Percentiles rank a stretch among this genome's conserved stretches.
Evolutionary conservation across 1,284 basidiomycete species (phyloP).

Genomic region (Ustilago hordei): DNA sequence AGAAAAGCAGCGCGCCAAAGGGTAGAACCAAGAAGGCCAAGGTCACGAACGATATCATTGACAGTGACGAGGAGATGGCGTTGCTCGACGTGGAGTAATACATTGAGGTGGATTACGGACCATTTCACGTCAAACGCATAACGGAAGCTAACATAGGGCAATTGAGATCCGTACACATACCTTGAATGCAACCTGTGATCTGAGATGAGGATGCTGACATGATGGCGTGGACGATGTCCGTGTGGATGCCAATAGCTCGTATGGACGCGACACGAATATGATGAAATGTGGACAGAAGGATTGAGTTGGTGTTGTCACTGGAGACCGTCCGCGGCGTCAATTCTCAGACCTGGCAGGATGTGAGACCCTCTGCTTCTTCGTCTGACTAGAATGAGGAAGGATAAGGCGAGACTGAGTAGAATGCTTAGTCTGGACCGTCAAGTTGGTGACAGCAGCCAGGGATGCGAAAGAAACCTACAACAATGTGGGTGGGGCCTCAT

Average conservation of each 20-base stretch:
- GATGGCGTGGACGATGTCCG: background rate
- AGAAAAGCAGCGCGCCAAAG: conserved; percentile 8
- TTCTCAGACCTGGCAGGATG: background rate
- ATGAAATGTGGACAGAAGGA: background rate
- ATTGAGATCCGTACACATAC: background rate
- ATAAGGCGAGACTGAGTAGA: no score
- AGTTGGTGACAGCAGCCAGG: no score
- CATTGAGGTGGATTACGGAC: background rate
- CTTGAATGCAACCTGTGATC: no score
- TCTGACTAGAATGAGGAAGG: no score
- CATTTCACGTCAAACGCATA: background rate
- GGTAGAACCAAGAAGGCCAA: conserved; percentile 41
- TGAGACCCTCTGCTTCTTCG: no score
- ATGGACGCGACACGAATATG: background rate
- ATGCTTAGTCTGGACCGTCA: no score
- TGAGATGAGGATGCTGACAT: background rate
- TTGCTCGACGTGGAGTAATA: conserved; percentile 41
- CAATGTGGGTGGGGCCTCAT: no score
- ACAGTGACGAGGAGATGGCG: conserved; percentile 64
- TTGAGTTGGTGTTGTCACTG: no score
- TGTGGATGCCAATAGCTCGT: background rate
- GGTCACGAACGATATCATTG: conserved; percentile 60
- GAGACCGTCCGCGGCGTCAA: background rate
- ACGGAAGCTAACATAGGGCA: background rate
- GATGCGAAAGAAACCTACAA: no score